Evolutionary conservation across 2,329 filamentous ascomycete species (phyloP).

Genomic region (Bertia moriformis): DNA sequence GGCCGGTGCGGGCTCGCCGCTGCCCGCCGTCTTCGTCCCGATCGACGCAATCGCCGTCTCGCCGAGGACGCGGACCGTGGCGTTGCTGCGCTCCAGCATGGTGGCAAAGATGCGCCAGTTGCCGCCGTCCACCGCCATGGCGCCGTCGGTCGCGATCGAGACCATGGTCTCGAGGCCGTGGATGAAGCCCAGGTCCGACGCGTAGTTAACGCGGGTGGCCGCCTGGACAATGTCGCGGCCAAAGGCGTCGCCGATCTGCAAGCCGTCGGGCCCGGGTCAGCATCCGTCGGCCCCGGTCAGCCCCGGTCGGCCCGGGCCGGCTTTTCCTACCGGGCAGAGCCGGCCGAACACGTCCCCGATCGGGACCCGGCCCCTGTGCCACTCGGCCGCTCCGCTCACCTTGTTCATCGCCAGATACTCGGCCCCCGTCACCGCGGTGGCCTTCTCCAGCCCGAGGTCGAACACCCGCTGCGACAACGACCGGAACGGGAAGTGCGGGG

Average conservation of each 20-base stretch:
- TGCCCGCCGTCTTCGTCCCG: conserved; percentile 28
- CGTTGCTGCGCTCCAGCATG: conserved; percentile 56
- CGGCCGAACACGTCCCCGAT: no score
- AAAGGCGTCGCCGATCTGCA: conserved; percentile 48
- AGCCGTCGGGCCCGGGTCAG: no score
- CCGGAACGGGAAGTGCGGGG: conserved; percentile 69
- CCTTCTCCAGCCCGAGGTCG: conserved; percentile 49
- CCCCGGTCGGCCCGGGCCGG: background rate
- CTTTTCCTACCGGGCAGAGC: conserved; percentile 2
- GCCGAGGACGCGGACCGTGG: conserved; percentile 33
- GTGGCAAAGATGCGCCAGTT: conserved; percentile 90
- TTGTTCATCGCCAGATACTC: conserved; percentile 56
- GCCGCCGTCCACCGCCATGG: conserved; percentile 64
- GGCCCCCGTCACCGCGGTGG: conserved; percentile 58
- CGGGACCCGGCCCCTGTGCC: no score
- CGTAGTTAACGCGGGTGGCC: conserved; percentile 86
- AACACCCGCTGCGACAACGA: conserved; percentile 57
- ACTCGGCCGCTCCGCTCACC: conserved; percentile 21
- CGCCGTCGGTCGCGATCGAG: conserved; percentile 77
- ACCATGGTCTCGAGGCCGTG: conserved; percentile 81
- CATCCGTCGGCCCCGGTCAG: conserved; percentile 2
- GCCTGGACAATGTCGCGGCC: conserved; percentile 75
- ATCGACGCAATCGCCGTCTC: conserved; percentile 58
- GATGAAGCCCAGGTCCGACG: conserved; percentile 70
- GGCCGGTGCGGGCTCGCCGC: conserved; percentile 19